Evolutionary conservation across 257 asterid species (phyloP).

Genomic region (Scutellaria minor): DNA sequence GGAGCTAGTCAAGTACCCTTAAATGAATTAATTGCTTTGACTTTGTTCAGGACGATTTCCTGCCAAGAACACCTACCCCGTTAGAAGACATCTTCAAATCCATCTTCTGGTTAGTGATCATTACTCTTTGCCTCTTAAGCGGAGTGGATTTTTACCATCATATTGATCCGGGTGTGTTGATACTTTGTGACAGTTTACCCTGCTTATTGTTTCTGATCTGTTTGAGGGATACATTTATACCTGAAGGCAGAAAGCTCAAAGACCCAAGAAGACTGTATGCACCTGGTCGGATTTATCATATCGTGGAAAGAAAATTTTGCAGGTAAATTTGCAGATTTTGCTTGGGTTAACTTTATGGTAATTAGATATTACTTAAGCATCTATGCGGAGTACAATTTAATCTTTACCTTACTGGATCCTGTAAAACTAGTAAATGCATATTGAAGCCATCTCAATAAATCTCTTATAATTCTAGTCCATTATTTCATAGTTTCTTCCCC

Average conservation of each 20-base stretch:
- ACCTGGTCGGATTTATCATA: conserved; percentile 95
- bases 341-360: background rate
- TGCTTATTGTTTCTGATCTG: conserved; percentile 84
- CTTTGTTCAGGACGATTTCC: conserved; percentile 82
- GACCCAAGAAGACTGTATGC: conserved; percentile 93
- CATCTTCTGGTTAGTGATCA: conserved; percentile 76
- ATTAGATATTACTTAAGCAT: background rate
- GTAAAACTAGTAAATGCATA: background rate
- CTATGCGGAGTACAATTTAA: background rate
- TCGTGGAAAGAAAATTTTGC: conserved; percentile 92
- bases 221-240: conserved; percentile 94
- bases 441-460: background rate
- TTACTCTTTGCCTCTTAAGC: conserved; percentile 29
- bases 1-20: background rate
- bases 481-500: too few species aligned
- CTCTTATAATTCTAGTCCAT: too few species aligned
- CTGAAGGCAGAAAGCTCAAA: conserved; percentile 90
- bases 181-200: conserved; percentile 89
- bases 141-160: conserved; percentile 36
- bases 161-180: conserved; percentile 49
- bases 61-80: conserved; percentile 95
- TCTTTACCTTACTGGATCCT: background rate
- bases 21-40: too few species aligned
- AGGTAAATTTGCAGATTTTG: conserved; percentile 49
- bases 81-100: conserved; percentile 91